Evolutionary conservation across 2,329 filamentous ascomycete species (phyloP).

Genomic region (Davidsoniella australis): DNA sequence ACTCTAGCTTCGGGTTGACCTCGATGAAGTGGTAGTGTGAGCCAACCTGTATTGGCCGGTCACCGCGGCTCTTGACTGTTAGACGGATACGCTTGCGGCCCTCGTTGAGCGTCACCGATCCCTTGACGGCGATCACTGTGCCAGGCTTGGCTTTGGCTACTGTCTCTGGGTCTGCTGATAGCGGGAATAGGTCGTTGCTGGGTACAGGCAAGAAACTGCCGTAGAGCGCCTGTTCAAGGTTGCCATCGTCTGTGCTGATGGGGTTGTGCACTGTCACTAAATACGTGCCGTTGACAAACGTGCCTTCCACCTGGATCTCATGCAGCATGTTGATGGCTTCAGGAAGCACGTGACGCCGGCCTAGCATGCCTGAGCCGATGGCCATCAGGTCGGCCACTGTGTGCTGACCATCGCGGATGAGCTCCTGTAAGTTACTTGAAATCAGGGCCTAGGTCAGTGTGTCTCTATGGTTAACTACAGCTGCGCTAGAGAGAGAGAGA

Average conservation of each 20-base stretch:
- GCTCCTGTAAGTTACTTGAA: constrained; percentile 79
- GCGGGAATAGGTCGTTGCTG: constrained; percentile 46
- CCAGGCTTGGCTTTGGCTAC: constrained; percentile 55
- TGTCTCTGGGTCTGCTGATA: constrained; percentile 27
- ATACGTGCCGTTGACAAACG: constrained; percentile 79
- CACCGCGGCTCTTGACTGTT: constrained; percentile 69
- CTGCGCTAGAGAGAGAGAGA: background rate
- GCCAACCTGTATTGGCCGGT: constrained; percentile 80
- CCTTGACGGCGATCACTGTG: constrained; percentile 56
- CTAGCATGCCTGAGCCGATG: constrained; percentile 80
- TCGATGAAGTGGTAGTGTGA: constrained; percentile 96
- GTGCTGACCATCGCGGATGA: constrained; percentile 91
- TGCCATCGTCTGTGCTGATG: constrained; percentile 69
- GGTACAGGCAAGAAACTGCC: constrained; percentile 81
- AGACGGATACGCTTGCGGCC: constrained; percentile 57
- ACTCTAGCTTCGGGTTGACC: constrained; percentile 76
- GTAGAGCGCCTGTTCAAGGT: constrained; percentile 74
- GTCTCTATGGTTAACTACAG: background rate
- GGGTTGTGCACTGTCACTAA: constrained; percentile 89
- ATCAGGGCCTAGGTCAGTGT: constrained; percentile 47
- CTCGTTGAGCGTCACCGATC: constrained; percentile 52
- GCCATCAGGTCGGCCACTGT: constrained; percentile 86
- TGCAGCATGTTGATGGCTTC: constrained; percentile 61
- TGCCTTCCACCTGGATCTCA: constrained; percentile 87
- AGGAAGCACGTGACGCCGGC: constrained; percentile 77